Evolutionary conservation across 805 yeast species (phyloP), one percentile per base, ranked within the genome.

Genomic region (Zygotorulaspora florentina): DNA sequence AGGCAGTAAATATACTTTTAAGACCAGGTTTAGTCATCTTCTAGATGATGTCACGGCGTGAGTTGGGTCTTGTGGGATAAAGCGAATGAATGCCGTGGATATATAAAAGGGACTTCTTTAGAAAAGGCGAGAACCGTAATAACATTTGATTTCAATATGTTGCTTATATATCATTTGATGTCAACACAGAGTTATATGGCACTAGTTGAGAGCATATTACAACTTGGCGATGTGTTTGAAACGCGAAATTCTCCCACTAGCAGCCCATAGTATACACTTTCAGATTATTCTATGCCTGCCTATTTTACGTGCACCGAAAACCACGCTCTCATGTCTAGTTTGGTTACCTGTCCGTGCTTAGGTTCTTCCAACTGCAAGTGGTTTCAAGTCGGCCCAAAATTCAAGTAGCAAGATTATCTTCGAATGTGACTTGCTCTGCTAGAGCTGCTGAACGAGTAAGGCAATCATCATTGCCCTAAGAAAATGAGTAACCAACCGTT

Each of bases 261-360:
- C 57, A 89, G 85, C 55, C 42, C 81, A 78, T 16, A 75, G 77
- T 40, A 83, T 93, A 50, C 87, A 84, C 55, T 77, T 76, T 54
- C 98, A 91, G 65, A 87, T 90, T 3, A 69, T 68, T 38, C 25
- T 20, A 20, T 20, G 25, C 25, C 25, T 20, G 25, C 25, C 25
- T 20, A 4, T 20, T 20, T 20, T 20, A 20, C 25, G 25, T 5
- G 25, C 25, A 20, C 7, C 7, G 25, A 20, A 20, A 20, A 20
- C 25, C 25, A 20, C 25, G 25, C 25, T 20, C 25, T 7, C 25
- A 20, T 20, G 25, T 20, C 7, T 20, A 20, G 25, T 7, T 7
- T 20, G 25, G 25, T 7, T 20, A 20, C 25, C 25, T 20, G 25
- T 7, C 7, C 25, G 25, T 20, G 25, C 25, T 20, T 20, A 20